Evolutionary conservation across 768 basidiomycete genomes (phyloP).

Genomic region (Tulasnella sp.): DNA sequence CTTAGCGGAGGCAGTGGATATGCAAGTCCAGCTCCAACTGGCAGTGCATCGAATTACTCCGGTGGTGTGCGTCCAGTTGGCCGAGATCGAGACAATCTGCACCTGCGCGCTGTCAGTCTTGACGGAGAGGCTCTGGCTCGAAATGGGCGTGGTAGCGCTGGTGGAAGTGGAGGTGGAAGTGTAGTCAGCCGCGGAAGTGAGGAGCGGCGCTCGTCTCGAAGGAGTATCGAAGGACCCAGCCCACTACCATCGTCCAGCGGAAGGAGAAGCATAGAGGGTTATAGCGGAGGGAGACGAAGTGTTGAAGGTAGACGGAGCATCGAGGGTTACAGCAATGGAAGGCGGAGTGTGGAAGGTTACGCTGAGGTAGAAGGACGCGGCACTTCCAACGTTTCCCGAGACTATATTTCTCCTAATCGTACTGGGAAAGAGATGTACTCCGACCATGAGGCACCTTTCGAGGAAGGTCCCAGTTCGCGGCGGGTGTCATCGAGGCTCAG

Average conservation of each 20-base stretch:
- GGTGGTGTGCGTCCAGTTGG: neutral
- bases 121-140: conserved; percentile 10
- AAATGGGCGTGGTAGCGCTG: neutral
- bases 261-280: neutral
- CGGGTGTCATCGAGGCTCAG: no score
- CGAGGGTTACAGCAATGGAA: neutral
- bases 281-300: neutral
- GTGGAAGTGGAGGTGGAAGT: neutral
- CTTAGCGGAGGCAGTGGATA: neutral
- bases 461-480: no score
- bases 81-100: no score
- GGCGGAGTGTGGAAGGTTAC: neutral
- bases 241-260: conserved; percentile 1
- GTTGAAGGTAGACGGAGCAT: neutral
- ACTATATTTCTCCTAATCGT: no score
- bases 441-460: no score
- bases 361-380: no score
- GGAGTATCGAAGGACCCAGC: conserved; percentile 13
- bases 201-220: neutral
- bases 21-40: neutral
- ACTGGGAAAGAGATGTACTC: no score
- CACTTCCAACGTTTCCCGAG: no score
- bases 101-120: conserved; percentile 6
- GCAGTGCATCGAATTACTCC: neutral
- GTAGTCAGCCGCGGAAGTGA: conserved; percentile 2